phyloP scores from a whole-genome alignment of 2,329 filamentous ascomycete species.

The Pestalotiopsis sp. region DNA sequence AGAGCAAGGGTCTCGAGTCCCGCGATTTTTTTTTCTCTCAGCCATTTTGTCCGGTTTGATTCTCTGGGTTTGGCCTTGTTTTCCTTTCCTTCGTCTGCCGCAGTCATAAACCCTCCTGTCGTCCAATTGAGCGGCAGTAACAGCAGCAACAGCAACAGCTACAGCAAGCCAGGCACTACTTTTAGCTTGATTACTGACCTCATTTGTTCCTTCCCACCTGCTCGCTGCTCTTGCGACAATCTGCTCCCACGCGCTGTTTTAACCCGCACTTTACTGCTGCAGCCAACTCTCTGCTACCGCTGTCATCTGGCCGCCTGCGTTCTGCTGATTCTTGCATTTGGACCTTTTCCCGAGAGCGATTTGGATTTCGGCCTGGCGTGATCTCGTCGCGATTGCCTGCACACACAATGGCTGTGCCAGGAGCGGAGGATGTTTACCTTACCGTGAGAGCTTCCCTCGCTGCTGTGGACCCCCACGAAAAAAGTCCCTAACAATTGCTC shows the following conservation, averaged over 20 bases:
- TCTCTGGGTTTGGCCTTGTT: neutral
- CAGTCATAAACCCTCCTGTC: neutral
- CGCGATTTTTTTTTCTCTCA: neutral
- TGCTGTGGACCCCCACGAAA: neutral
- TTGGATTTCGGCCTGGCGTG: slow-evolving; percentile 14
- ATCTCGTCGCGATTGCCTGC: slow-evolving; percentile 12
- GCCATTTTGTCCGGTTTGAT: neutral
- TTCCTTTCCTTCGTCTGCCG: neutral
- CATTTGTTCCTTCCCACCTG: neutral
- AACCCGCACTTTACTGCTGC: neutral
- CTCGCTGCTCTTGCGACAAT: neutral
- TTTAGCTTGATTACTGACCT: neutral
- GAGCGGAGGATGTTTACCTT: slow-evolving; percentile 23
- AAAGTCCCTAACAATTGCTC: slow-evolving; percentile 25
- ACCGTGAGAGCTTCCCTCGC: slow-evolving; percentile 12
- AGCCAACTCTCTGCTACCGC: neutral
- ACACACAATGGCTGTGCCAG: slow-evolving; percentile 38
- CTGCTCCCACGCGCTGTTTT: neutral
- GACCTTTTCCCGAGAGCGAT: neutral
- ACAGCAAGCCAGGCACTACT: neutral
- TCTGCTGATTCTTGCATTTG: neutral
- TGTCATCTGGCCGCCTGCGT: neutral
- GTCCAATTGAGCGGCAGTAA: neutral
- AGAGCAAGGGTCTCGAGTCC: neutral
- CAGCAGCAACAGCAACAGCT: neutral